Conservation (phyloP, 192 early-diverging fungal genomes). For the Jimgerdemannia lactiflua region DNA sequence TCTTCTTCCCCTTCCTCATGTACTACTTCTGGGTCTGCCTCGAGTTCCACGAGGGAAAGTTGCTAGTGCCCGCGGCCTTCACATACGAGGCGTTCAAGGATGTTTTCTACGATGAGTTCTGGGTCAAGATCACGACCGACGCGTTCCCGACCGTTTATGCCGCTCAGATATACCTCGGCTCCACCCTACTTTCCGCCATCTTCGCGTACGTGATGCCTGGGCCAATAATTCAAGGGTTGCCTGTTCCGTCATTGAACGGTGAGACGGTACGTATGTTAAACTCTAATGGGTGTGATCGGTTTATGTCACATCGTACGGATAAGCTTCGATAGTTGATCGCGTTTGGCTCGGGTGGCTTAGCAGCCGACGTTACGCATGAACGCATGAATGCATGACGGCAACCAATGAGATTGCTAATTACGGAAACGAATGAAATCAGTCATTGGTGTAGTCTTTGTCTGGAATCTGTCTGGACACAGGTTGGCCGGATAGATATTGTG, state of each 20-base stretch:
- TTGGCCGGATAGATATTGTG: not conserved
- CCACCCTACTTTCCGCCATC: conserved; percentile 52
- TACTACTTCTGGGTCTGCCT: conserved; percentile 73
- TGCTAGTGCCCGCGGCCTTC: conserved; percentile 39
- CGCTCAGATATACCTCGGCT: conserved; percentile 57
- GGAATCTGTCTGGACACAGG: no score
- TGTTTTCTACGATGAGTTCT: conserved; percentile 40
- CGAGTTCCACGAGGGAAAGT: conserved; percentile 60
- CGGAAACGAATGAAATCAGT: no score
- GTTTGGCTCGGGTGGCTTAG: no score
- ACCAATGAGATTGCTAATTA: no score
- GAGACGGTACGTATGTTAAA: conserved; percentile 21
- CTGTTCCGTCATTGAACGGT: conserved; percentile 60
- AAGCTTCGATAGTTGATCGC: no score
- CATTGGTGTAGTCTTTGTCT: no score
- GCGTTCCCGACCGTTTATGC: conserved; percentile 55
- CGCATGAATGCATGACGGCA: no score
- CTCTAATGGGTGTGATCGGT: no score
- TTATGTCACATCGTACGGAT: no score
- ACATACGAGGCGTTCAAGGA: conserved; percentile 31
- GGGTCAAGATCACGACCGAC: conserved; percentile 42
- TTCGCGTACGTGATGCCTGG: conserved; percentile 67
- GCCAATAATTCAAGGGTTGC: conserved; percentile 62
- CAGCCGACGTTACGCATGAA: no score
- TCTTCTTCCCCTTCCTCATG: conserved; percentile 72